phyloP scores from a whole-genome alignment of 495 filamentous ascomycete species.

The Aspergillus mulundensis region DNA sequence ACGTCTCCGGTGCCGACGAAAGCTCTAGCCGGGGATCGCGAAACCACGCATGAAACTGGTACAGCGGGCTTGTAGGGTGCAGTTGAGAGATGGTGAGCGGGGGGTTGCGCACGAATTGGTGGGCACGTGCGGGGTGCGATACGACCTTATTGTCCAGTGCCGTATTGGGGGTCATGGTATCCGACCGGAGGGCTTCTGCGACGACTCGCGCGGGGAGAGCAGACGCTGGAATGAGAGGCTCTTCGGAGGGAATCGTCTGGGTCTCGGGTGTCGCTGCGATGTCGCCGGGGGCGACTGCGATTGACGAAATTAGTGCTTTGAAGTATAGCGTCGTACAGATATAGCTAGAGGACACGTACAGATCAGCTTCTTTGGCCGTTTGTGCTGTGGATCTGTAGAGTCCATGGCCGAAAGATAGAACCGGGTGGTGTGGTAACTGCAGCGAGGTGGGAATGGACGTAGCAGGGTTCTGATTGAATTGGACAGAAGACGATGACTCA shows the following conservation, averaged over 20 bases:
- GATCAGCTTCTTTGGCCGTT: conserved; percentile 44
- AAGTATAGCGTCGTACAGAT: background rate
- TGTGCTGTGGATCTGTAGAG: background rate
- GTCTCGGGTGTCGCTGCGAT: conserved; percentile 23
- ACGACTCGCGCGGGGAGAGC: conserved; percentile 16
- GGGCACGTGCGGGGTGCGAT: conserved; percentile 39
- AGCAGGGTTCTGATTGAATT: background rate
- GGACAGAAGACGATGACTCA: background rate
- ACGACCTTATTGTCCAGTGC: conserved; percentile 33
- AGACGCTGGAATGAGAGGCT: conserved; percentile 18
- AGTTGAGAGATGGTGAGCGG: conserved; percentile 40
- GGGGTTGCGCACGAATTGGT: conserved; percentile 47
- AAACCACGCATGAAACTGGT: conserved; percentile 89
- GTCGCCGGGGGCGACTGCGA: conserved; percentile 43
- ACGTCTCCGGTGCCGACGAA: conserved; percentile 62
- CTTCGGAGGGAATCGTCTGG: conserved; percentile 8
- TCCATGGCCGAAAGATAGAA: conserved; percentile 3
- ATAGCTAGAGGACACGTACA: conserved; percentile 25
- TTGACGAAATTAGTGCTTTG: background rate
- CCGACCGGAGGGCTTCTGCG: conserved; percentile 28
- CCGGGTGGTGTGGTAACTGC: background rate
- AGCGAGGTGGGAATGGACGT: background rate
- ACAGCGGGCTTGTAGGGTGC: conserved; percentile 53
- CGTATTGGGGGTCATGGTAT: conserved; percentile 37
- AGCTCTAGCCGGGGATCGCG: conserved; percentile 55